Evolutionary conservation across 768 basidiomycete species (phyloP).

Genomic region (Suillus variegatus): DNA sequence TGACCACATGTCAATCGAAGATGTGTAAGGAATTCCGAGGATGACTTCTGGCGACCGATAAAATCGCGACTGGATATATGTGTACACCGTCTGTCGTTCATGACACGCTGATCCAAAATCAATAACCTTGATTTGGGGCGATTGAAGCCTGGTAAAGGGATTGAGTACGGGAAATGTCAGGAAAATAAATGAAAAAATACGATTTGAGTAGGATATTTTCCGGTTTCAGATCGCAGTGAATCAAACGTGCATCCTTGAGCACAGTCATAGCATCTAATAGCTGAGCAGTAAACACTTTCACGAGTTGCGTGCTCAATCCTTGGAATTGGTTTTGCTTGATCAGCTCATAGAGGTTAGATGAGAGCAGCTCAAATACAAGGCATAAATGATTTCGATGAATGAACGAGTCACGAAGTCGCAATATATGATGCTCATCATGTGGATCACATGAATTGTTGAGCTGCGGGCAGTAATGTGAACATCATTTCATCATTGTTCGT

Average conservation of each 20-base stretch:
- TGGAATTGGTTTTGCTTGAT: slow-evolving; percentile 99
- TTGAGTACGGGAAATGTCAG: slow-evolving; percentile 5
- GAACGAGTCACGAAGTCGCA: slow-evolving; percentile 93
- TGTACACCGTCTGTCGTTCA: slow-evolving; percentile 99
- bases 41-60: slow-evolving; percentile 98
- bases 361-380: slow-evolving; percentile 95
- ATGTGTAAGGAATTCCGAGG: slow-evolving; percentile 90
- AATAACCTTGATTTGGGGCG: slow-evolving; percentile 98
- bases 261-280: slow-evolving; percentile 89
- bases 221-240: slow-evolving; percentile 98
- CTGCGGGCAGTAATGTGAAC: slow-evolving; percentile 40
- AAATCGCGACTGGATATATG: slow-evolving; percentile 98
- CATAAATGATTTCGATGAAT: slow-evolving; percentile 96
- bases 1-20: slow-evolving; percentile 99
- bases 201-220: slow-evolving; percentile 98
- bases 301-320: slow-evolving; percentile 93
- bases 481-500: not conserved
- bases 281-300: slow-evolving; percentile 98
- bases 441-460: slow-evolving; percentile 95
- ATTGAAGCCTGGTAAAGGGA: slow-evolving; percentile 68
- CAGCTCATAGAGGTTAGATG: slow-evolving; percentile 96
- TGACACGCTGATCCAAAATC: slow-evolving; percentile 99
- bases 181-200: slow-evolving; percentile 41
- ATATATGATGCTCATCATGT: slow-evolving; percentile 93
- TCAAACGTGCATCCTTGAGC: slow-evolving; percentile 92